Conservation (phyloP, 495 filamentous ascomycete species). For the Cetradonia linearis region DNA sequence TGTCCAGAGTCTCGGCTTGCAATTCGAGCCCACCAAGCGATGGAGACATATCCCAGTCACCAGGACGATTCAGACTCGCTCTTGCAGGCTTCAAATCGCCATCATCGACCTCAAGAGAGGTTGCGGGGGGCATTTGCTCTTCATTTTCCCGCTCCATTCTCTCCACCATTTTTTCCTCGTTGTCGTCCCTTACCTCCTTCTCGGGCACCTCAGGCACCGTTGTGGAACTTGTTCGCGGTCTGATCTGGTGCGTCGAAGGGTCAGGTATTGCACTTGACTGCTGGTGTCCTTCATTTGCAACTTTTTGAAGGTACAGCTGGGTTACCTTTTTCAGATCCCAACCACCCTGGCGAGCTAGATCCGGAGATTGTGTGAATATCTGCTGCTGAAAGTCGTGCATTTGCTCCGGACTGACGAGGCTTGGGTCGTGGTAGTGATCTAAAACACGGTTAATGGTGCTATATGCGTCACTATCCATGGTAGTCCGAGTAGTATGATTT, state of each 20-base stretch:
- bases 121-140: constrained; percentile 11
- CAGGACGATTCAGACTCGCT: constrained; percentile 38
- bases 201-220: constrained; percentile 15
- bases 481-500: constrained; percentile 22
- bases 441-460: constrained; percentile 36
- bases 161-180: constrained; percentile 21
- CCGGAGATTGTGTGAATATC: constrained; percentile 33
- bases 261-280: constrained; percentile 17
- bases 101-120: constrained; percentile 20
- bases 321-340: constrained; percentile 46
- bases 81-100: constrained; percentile 24
- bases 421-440: constrained; percentile 34
- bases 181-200: constrained; percentile 19
- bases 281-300: constrained; percentile 33
- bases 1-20: constrained; percentile 39
- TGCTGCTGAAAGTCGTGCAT: constrained; percentile 29
- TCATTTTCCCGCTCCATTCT: constrained; percentile 3
- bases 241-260: constrained; percentile 16
- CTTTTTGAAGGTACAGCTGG: constrained; percentile 44
- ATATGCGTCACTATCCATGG: constrained; percentile 35
- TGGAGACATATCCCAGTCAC: constrained; percentile 48
- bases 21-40: constrained; percentile 42
- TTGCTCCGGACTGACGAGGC: constrained; percentile 22
- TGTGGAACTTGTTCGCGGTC: constrained; percentile 16
- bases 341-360: constrained; percentile 39